Percentiles rank a stretch among this genome's conserved stretches.
These are phyloP conservation scores for Haberlea rhodopensis DNA, from an alignment of 257 asterid genomes.

Conservation along the genomic window DNA sequence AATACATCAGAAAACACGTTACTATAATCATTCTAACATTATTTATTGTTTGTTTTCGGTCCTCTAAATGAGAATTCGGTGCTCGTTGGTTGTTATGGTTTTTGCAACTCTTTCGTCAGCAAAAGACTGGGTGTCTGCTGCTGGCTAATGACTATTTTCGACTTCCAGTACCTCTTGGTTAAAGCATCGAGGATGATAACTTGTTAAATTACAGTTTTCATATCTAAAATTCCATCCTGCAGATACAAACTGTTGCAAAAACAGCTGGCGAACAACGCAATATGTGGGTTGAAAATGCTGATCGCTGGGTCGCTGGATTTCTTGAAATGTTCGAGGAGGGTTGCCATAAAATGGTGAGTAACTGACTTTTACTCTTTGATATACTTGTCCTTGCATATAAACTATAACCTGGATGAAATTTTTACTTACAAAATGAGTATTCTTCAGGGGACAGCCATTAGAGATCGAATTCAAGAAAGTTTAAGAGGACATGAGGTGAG, in stretches of 20 bases:
- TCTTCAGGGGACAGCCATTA: constrained; percentile 61
- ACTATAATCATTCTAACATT: too few species aligned
- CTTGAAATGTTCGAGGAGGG: constrained; percentile 78
- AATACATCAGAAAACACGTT: too few species aligned
- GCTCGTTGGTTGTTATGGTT: too few species aligned
- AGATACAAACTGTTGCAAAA: constrained; percentile 75
- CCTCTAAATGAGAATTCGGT: too few species aligned
- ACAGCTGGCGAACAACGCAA: constrained; percentile 57
- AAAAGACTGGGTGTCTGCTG: too few species aligned
- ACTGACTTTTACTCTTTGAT: neutral
- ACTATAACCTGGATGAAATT: too few species aligned
- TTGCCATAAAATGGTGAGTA: constrained; percentile 69
- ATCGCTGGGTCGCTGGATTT: constrained; percentile 71
- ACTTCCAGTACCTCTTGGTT: too few species aligned
- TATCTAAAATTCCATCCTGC: constrained; percentile 8
- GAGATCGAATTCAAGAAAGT: constrained; percentile 63
- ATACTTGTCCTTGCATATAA: too few species aligned
- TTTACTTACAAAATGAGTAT: constrained; percentile 3
- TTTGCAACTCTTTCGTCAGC: too few species aligned
- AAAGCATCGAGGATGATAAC: too few species aligned
- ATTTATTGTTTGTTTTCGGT: too few species aligned
- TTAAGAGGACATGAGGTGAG: constrained; percentile 42
- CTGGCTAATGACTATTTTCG: too few species aligned
- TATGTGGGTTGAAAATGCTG: constrained; percentile 76
- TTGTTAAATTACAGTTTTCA: neutral